Conservation (phyloP, 2,329 filamentous ascomycete genomes). For the Talaromyces sp. region DNA sequence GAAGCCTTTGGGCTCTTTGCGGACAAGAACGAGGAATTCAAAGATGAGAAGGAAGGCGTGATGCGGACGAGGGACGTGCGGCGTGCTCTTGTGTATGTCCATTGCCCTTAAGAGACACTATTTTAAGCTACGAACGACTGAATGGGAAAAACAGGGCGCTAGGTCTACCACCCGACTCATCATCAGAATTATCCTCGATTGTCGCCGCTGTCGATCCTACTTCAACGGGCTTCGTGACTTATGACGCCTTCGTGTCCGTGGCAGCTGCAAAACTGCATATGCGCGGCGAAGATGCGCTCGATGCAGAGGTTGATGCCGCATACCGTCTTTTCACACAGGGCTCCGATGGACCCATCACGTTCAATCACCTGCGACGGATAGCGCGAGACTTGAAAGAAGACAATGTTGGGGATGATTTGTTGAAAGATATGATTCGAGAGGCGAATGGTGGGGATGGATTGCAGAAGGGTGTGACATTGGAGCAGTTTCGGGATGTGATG, state of each 20-base stretch:
- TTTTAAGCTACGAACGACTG: not conserved
- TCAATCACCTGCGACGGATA: constrained; percentile 73
- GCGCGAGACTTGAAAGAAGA: constrained; percentile 80
- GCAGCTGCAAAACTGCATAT: constrained; percentile 79
- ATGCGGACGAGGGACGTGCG: constrained; percentile 66
- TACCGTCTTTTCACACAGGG: constrained; percentile 72
- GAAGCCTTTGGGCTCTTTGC: constrained; percentile 86
- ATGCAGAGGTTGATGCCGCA: constrained; percentile 74
- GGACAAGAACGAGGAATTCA: constrained; percentile 54
- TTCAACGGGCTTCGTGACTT: constrained; percentile 70
- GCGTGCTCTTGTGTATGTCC: constrained; percentile 66
- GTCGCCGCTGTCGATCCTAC: constrained; percentile 80
- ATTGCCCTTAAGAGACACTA: not conserved
- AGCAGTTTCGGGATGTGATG: constrained; percentile 87
- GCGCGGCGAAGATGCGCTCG: constrained; percentile 51
- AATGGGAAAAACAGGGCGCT: constrained; percentile 63
- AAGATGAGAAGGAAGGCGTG: constrained; percentile 69
- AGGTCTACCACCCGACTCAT: constrained; percentile 63
- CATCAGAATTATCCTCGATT: constrained; percentile 71
- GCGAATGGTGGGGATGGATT: constrained; percentile 78
- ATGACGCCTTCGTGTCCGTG: constrained; percentile 79
- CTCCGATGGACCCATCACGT: constrained; percentile 63
- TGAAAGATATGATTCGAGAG: constrained; percentile 93
- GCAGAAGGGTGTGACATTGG: constrained; percentile 66
- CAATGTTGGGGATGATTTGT: constrained; percentile 69